Evolutionary conservation across 2,329 filamentous ascomycete species (phyloP).

Genomic region (Aplosporella prunicola): DNA sequence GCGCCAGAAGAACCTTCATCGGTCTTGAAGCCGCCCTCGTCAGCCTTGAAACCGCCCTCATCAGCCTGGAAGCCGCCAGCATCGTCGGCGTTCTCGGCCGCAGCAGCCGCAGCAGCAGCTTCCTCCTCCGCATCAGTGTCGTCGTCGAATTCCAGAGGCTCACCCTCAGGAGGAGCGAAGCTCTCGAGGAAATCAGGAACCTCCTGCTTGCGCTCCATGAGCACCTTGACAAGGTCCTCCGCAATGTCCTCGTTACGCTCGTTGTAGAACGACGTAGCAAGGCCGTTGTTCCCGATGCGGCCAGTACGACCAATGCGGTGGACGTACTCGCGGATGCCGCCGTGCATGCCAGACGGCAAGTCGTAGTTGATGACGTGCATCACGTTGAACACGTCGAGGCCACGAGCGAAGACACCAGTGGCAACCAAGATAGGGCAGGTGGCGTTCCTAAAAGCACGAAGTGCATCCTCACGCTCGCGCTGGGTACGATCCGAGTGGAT

Average conservation of each 20-base stretch:
- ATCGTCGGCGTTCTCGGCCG: neutral
- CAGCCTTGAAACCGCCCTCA: neutral
- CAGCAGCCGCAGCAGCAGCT: conserved; percentile 1
- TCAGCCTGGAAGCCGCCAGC: conserved; percentile 1
- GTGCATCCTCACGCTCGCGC: conserved; percentile 79
- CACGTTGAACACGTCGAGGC: conserved; percentile 79
- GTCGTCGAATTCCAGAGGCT: conserved; percentile 44
- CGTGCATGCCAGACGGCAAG: conserved; percentile 61
- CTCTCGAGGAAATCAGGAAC: conserved; percentile 73
- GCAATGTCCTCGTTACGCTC: conserved; percentile 66
- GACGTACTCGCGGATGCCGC: conserved; percentile 88
- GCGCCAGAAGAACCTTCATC: neutral
- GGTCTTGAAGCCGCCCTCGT: neutral
- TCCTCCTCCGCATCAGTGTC: conserved; percentile 32
- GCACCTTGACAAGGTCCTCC: conserved; percentile 64
- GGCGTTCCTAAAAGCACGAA: conserved; percentile 71
- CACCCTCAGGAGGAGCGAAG: conserved; percentile 50
- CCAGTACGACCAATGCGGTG: conserved; percentile 95
- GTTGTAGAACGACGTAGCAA: conserved; percentile 84
- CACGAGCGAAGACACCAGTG: conserved; percentile 78
- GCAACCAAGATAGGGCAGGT: conserved; percentile 71
- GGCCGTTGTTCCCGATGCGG: conserved; percentile 77
- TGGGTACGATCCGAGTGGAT: conserved; percentile 86
- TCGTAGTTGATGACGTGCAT: conserved; percentile 93
- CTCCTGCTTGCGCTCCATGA: conserved; percentile 68